phyloP scores from a whole-genome alignment of 768 basidiomycete species.

The Postia placenta region DNA sequence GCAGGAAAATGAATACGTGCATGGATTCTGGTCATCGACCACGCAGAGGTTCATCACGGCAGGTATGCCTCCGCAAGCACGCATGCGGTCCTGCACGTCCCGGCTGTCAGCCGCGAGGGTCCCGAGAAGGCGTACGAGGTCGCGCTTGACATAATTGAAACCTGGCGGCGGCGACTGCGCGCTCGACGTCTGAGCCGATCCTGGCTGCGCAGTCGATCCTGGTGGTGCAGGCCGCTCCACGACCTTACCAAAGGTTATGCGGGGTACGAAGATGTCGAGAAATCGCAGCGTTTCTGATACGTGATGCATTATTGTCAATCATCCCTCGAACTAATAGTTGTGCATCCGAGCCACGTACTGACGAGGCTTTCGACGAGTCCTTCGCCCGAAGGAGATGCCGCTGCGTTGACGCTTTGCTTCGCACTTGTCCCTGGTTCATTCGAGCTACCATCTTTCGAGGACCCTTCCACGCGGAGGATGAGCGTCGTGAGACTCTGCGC shows the following conservation, averaged over 20 bases:
- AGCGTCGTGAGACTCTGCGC: slow-evolving; percentile 70
- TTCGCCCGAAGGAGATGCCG: slow-evolving; percentile 8
- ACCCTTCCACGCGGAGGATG: slow-evolving; percentile 45
- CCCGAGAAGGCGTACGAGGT: slow-evolving; percentile 85
- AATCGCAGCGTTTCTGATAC: slow-evolving; percentile 60
- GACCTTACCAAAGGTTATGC: slow-evolving; percentile 74
- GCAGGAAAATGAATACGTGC: too few relatives aligned
- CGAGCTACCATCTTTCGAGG: slow-evolving; percentile 22
- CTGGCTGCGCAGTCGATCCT: background rate
- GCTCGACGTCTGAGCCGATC: background rate
- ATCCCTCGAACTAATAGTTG: background rate
- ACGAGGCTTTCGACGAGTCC: slow-evolving; percentile 18
- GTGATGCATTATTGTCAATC: background rate
- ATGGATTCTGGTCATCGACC: slow-evolving; percentile 87
- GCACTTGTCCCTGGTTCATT: background rate
- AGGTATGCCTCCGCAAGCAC: slow-evolving; percentile 67
- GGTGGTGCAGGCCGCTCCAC: slow-evolving; percentile 24
- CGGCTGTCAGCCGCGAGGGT: slow-evolving; percentile 60
- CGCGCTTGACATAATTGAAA: slow-evolving; percentile 77
- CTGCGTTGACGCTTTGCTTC: background rate
- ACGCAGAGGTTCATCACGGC: slow-evolving; percentile 87
- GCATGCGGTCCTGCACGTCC: slow-evolving; percentile 68
- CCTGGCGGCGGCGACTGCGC: background rate
- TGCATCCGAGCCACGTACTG: slow-evolving; percentile 10
- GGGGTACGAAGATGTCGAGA: slow-evolving; percentile 79